Evolutionary conservation across 148 eudicot species (phyloP), one percentile per base, ranked within the genome.

Genomic region (Vaccinium corymbosum): DNA sequence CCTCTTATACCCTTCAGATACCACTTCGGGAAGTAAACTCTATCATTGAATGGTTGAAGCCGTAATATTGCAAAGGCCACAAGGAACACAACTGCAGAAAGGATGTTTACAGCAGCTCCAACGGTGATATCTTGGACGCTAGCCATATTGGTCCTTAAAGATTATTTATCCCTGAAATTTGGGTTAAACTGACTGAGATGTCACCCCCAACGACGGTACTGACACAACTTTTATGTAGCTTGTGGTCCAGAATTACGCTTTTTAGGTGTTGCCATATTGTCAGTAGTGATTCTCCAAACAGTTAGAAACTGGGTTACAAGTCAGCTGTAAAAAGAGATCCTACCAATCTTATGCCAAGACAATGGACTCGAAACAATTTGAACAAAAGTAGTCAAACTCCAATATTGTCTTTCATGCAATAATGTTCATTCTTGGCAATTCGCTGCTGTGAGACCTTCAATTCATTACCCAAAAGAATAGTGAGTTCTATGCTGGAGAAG

Each of bases 21-120:
- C 99, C 99, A 97, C 89, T 97, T 97, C n/a, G 99, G 97, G 76
- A 97, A 97, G 92, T 97, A 97, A 11, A 97, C 94, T 88, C 99
- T 93, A 77, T 97, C 99, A 81, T 93, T 92, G 77, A 94, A 50
- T 52, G 99, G 99, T 78, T 97, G 99, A 85, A 97, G 98, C 81
- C 99, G 89, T 62, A 94, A 89, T 85, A 97, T 89, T 53, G 97
- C 97, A 83, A 94, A 97, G 64, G 94, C 93, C 81, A 97, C 49
- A 64, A 97, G 94, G 88, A 97, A 97, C 27, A 90, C 89, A 61
- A 97, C 72, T 79, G 94, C 99, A 73, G 96, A 88, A 29, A 92
- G 80, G 84, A 89, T 89, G 89, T 97, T 97, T 59, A 97, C 85
- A 22, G 91, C 89, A 80, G 98, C 98, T 27, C 97, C 83, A 85